Percentiles rank a stretch among this genome's conserved stretches.
phyloP scores from a whole-genome alignment of 768 basidiomycete species.

The Boletus barrowsii region DNA sequence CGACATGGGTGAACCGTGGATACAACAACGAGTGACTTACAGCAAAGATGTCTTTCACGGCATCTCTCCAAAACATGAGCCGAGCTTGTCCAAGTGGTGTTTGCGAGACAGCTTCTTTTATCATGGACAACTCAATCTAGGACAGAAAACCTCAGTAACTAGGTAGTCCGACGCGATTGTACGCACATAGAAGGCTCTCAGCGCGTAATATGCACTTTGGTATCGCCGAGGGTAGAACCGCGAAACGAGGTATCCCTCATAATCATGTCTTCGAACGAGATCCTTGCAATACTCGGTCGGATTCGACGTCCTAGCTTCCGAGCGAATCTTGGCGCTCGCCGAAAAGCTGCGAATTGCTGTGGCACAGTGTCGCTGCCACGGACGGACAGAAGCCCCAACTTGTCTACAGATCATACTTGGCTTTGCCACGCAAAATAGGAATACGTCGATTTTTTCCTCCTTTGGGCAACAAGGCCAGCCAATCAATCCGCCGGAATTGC shows the following conservation, averaged over 20 bases:
- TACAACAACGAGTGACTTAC: constrained; percentile 38
- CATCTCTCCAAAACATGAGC: constrained; percentile 86
- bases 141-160: constrained; percentile 8
- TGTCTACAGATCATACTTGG: constrained; percentile 18
- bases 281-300: constrained; percentile 65
- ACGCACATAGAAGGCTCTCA: constrained; percentile 83
- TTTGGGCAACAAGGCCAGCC: too few relatives aligned
- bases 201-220: constrained; percentile 68
- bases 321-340: constrained; percentile 2
- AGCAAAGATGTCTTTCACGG: constrained; percentile 62
- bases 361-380: constrained; percentile 8
- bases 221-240: constrained; percentile 68
- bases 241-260: constrained; percentile 71
- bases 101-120: constrained; percentile 76
- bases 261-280: constrained; percentile 76
- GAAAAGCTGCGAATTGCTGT: constrained; percentile 12
- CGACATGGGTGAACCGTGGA: constrained; percentile 14
- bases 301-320: constrained; percentile 29
- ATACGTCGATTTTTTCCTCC: too few relatives aligned
- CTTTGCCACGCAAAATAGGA: background rate
- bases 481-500: too few relatives aligned
- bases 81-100: constrained; percentile 76
- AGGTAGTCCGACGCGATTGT: background rate
- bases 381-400: constrained; percentile 1
- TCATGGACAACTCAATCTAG: constrained; percentile 72